Percentiles rank a stretch among this genome's conserved stretches.
Evolutionary conservation across 306 rosid genomes (phyloP).

Genomic region (Citrullus colocynthis): DNA sequence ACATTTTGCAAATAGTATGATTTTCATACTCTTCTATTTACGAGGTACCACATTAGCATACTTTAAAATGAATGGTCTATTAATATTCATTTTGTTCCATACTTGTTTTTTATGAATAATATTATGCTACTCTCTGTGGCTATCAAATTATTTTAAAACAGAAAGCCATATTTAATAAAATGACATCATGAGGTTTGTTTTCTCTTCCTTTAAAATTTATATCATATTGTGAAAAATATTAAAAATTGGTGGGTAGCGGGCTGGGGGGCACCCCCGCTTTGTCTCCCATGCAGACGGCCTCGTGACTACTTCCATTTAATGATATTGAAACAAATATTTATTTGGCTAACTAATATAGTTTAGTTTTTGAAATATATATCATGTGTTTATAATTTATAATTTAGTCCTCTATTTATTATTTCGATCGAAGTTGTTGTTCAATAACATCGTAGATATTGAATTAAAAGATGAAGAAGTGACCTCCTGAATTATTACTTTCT

Average conservation of each 20-base stretch:
- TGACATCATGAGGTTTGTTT: not conserved
- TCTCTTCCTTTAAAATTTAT: not conserved
- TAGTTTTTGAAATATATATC: not conserved
- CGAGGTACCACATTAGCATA: too few species aligned
- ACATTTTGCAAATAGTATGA: too few species aligned
- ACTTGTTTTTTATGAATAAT: too few species aligned
- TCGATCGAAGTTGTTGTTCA: not conserved
- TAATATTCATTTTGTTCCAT: too few species aligned
- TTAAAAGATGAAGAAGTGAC: not conserved
- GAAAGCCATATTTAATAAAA: not conserved
- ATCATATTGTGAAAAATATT: not conserved
- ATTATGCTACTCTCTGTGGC: not conserved
- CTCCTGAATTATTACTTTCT: not conserved
- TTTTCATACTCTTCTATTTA: too few species aligned
- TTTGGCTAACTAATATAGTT: not conserved
- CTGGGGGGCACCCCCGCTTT: not conserved
- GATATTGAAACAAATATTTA: not conserved
- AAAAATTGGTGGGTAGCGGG: slow-evolving; percentile 1
- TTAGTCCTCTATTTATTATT: not conserved
- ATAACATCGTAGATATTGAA: not conserved
- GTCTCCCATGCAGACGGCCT: slow-evolving; percentile 1
- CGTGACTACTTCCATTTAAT: not conserved
- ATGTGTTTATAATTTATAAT: not conserved
- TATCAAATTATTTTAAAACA: too few species aligned
- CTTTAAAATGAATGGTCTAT: too few species aligned